Percentiles rank a stretch among this genome's conserved stretches.
These are phyloP conservation scores for Aspergillus fumigatus DNA, from an alignment of 2,329 filamentous ascomycete species.

Conservation along the genomic window DNA sequence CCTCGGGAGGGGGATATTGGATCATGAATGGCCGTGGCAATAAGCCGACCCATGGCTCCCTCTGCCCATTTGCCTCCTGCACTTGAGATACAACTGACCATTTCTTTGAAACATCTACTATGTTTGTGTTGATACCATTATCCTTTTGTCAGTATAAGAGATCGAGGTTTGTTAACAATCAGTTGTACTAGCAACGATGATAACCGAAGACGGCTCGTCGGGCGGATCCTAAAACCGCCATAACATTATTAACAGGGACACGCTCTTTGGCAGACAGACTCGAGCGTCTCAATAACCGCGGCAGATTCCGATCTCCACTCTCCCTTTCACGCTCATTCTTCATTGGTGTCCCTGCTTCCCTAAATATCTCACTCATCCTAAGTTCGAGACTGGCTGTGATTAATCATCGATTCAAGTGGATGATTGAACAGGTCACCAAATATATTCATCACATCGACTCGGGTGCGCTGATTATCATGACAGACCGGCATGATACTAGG, in stretches of 20 bases:
- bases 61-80: background rate
- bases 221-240: background rate
- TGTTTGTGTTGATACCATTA: background rate
- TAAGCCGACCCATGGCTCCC: background rate
- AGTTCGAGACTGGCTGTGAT: background rate
- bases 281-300: background rate
- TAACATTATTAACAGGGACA: constrained; percentile 22
- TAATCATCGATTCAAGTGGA: background rate
- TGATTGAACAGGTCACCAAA: background rate
- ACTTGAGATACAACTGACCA: background rate
- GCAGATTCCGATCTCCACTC: constrained; percentile 4
- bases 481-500: background rate
- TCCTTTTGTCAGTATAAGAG: background rate
- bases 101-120: background rate
- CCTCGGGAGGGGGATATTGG: background rate
- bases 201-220: background rate
- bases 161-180: background rate
- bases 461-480: background rate
- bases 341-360: constrained; percentile 2
- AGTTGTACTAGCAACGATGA: background rate
- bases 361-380: too few relatives aligned
- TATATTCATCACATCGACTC: background rate
- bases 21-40: background rate
- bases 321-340: background rate
- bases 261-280: constrained; percentile 17